Base-by-base conservation (phyloP, 352 stramenopile species). In the Phytophthora rubi region DNA sequence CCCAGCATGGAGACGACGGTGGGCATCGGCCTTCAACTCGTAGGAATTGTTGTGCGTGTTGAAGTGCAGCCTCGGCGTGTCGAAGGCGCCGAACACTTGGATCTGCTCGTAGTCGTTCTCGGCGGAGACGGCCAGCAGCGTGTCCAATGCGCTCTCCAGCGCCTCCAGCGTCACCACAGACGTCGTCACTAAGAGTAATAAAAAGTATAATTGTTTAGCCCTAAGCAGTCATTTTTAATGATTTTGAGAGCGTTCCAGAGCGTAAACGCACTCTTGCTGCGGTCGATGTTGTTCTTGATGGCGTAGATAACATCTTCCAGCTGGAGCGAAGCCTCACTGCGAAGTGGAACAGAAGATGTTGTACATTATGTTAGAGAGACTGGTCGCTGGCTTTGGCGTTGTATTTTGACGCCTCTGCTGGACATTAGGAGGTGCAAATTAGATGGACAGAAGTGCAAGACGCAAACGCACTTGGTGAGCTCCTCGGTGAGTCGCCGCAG, bases 201-300 rank as follows among this genome's bases (percentile, higher is more conserved):
- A 35, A 56, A 53, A 58, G 10, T n/a, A 68, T 18, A 10, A 39
- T 49, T 26, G n/a, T 1, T 37, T 45, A 55, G 18, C 66, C 16
- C 42, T 39, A 6, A 42, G 28, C 33, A 47, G 6, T 26, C 1
- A 4, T 2, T 42, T 62, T 44, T 28, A 23, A 2, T n/a, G 28
- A 13, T 30, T 67, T 28, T 66, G 6, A 59, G 39, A 5, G 10
- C 28, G 2, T 58, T 58, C 10, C 4, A 15, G 8, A 49, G 4
- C 1, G 21, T 8, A 35, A 9, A 73, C 88, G 33, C 60, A 96
- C 88, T 90, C 62, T 95, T 96, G 81, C 80, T 94, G 49, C 85
- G 86, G 77, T 95, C 89, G 66, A 96, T 95, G 65, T 85, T 96
- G 75, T 96, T 96, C 80, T 96, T 96, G 71, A 96, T 79, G 18